A percentile compares a stretch with the other conserved stretches of the same genome.
Evolutionary conservation across 768 basidiomycete species (phyloP).

Genomic region (Xerocomellus intermedius): DNA sequence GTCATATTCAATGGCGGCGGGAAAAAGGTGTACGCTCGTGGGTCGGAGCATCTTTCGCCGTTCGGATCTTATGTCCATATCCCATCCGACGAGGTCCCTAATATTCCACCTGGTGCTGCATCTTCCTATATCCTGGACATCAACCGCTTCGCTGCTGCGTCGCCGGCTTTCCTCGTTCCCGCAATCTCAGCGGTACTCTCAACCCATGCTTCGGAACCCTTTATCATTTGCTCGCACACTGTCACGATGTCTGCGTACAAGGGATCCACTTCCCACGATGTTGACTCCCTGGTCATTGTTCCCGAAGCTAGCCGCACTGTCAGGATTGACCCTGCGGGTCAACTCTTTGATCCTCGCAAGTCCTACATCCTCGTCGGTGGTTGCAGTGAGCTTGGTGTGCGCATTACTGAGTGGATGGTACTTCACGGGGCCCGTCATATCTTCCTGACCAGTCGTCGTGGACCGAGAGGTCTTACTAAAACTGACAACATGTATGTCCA

Average conservation of each 20-base stretch:
- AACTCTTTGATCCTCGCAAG: conserved; percentile 32
- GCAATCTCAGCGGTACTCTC: conserved; percentile 18
- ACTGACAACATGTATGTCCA: conserved; percentile 29
- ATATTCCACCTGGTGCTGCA: conserved; percentile 19
- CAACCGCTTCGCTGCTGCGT: conserved; percentile 19
- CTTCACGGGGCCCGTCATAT: conserved; percentile 33
- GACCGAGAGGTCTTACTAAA: conserved; percentile 18
- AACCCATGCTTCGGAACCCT: conserved; percentile 18
- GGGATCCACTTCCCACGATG: neutral
- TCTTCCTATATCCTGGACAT: conserved; percentile 22
- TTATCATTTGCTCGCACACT: conserved; percentile 7
- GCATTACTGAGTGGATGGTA: conserved; percentile 35
- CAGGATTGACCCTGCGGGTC: conserved; percentile 25
- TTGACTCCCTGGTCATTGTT: conserved; percentile 18
- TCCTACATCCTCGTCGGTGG: conserved; percentile 23
- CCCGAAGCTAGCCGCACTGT: conserved; percentile 5
- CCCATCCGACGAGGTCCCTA: conserved; percentile 12
- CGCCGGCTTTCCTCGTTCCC: conserved; percentile 19
- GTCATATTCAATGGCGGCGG: conserved; percentile 26
- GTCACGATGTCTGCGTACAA: conserved; percentile 14
- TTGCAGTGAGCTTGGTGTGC: conserved; percentile 24
- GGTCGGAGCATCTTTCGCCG: conserved; percentile 20
- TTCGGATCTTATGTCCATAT: conserved; percentile 28
- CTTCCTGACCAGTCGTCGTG: conserved; percentile 30
- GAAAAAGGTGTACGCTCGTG: conserved; percentile 14